Base-by-base conservation (phyloP, 2,329 filamentous ascomycete species). In the Trichocomaceae sp. region DNA sequence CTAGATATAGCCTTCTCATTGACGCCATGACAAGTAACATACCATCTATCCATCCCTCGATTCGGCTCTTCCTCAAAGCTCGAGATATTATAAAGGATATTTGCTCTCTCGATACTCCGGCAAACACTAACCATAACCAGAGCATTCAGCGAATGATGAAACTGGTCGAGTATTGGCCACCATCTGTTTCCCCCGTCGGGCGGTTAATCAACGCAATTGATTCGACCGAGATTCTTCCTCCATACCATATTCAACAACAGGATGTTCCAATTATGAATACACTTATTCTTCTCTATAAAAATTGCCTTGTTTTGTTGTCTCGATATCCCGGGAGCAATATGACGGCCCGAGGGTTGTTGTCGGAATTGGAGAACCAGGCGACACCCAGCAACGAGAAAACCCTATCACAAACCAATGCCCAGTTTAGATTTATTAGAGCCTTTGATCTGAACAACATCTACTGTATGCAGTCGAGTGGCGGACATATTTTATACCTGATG, bases 21-120 rank as follows among this genome's bases (percentile, higher is more conserved):
- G 93, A 99, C 73, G 91, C 95, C 65, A 96, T 99, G 66, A 83
- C 93, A 47, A 84, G 86, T 61, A 90, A 87, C 58, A 80, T 97
- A 17, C 91, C 92, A 4, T 83, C 91, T 50, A 84, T 87, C 8
- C 91, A 97, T 67, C 88, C 90, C 2, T 91, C 91, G 0, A 79
- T 96, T 52, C 86, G 87, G 61, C 79, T 81, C 2, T 85, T 99
- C 73, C 81, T 96, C 42, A 91, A 90, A 67, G 91, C 93, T 0
- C 82, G 92, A 61, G 93, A 97, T 68, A 88, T 96, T 52, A 90
- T 99, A 61, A 90, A 91, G 19, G 93, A 95, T 52, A 99, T 99
- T 44, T 99, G 93, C 71, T 95, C 92, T 15, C 85, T 96, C 74
- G 92, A 96, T 63, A 79, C 87, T 74, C 67, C 87, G 64, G 64